A percentile compares a stretch with the other conserved stretches of the same genome.
These are phyloP conservation scores for Mortierella hygrophila DNA, from an alignment of 192 early-diverging fungal genomes.

Conservation along the genomic window DNA sequence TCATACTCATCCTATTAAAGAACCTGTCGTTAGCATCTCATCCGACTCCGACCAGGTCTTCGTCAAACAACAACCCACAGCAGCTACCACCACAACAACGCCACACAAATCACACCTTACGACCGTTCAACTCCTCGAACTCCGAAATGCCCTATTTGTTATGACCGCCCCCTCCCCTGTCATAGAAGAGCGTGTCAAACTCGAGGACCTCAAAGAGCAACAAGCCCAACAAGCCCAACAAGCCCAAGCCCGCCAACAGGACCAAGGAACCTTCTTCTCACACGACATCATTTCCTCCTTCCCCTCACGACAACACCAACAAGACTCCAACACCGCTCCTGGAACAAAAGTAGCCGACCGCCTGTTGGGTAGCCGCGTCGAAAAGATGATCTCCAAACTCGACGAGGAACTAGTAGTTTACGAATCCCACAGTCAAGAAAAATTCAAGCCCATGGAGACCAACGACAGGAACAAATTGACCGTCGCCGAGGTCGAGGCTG, in stretches of 20 bases:
- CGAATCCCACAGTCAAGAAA: slow-evolving; percentile 55
- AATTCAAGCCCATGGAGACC: slow-evolving; percentile 69
- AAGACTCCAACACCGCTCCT: neutral
- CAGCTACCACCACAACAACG: slow-evolving; percentile 2
- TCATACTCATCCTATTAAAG: slow-evolving; percentile 15
- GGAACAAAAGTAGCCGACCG: neutral
- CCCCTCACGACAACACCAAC: neutral
- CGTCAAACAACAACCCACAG: slow-evolving; percentile 10
- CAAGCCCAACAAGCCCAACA: slow-evolving; percentile 67
- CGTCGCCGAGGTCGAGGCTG: slow-evolving; percentile 71
- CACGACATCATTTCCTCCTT: neutral
- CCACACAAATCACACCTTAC: slow-evolving; percentile 57
- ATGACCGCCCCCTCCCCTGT: slow-evolving; percentile 68
- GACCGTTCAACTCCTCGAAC: slow-evolving; percentile 65
- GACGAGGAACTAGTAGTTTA: slow-evolving; percentile 77
- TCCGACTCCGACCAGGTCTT: slow-evolving; percentile 39
- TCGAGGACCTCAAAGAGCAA: slow-evolving; percentile 67
- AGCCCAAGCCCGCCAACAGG: slow-evolving; percentile 66
- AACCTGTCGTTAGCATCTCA: slow-evolving; percentile 34
- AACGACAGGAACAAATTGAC: slow-evolving; percentile 72
- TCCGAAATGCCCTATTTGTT: slow-evolving; percentile 69
- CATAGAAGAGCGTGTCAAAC: slow-evolving; percentile 70
- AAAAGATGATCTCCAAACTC: slow-evolving; percentile 84
- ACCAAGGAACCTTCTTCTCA: neutral
- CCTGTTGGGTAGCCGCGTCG: slow-evolving; percentile 71